Evolutionary conservation across 305 asterid genomes (phyloP), one percentile per base, ranked within the genome.

Genomic region (Fraxinus baroniana): DNA sequence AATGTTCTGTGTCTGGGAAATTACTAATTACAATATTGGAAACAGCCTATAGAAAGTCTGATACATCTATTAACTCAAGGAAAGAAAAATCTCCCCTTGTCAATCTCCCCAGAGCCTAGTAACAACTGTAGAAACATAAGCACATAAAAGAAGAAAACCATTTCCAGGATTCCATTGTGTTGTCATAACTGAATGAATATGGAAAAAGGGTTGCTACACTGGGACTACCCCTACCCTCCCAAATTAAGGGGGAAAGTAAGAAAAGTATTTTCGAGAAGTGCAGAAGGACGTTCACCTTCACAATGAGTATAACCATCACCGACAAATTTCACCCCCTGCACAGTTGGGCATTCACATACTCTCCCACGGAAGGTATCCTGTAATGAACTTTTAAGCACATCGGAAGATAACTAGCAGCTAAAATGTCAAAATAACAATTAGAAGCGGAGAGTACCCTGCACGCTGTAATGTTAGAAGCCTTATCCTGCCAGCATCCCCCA

Each of bases 401-500:
- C 64, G 74, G 30, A 26, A 26, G 84, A 83, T 37, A 10, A 22
- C 18, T 36, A 86, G 82, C 80, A 88, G 79, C 77, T 28, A 83
- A 74, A 76, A 81, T 52, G n/a, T 28, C 62, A 60, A 39, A 1
- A 28, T 39, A 68, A 52, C 22, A 4, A 52, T 5, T 24, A 49
- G 68, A 10, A 20, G 71, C 20, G 70, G 7, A 18, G 70, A 7
- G 70, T 88, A 96, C 98, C 97, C 91, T 89, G 98, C 99, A 94
- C n/a, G 98, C 99, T 78, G 97, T 91, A 33, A 94, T 82, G 76
- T 95, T 95, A 37, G 96, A 81, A 85, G 85, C 78, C 83, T 87
- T 90, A 86, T 95, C 98, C 87, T 90, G 90, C 99, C 99, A 96
- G 91, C 98, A 96, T 66, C 99, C 99, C 28, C 99, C 99, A 80